phyloP scores from a whole-genome alignment of 768 basidiomycete species.

The Termitomyces sp. region DNA sequence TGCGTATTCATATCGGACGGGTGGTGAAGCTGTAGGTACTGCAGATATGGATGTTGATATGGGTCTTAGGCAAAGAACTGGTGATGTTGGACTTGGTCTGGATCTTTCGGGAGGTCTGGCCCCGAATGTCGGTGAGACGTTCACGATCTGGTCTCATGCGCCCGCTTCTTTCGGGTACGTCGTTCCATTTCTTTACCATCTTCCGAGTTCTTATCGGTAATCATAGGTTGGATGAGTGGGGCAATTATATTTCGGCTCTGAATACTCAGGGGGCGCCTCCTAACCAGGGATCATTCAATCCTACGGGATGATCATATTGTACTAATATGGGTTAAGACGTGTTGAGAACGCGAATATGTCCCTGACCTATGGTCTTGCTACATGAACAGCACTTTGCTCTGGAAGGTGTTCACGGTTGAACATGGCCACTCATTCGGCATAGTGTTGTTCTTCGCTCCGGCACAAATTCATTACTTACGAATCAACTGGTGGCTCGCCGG shows the following conservation, averaged over 20 bases:
- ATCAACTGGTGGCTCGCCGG: no score
- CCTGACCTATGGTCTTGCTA: background rate
- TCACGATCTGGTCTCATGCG: slow-evolving; percentile 66
- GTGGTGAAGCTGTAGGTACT: background rate
- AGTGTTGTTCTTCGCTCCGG: no score
- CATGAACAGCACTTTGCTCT: background rate
- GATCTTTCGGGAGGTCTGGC: background rate
- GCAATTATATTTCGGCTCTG: slow-evolving; percentile 34
- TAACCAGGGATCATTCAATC: background rate
- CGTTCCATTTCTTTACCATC: background rate
- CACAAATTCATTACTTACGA: no score
- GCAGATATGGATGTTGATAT: background rate
- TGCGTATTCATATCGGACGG: background rate
- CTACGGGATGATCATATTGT: background rate
- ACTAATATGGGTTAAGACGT: background rate
- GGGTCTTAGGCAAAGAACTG: slow-evolving; percentile 1
- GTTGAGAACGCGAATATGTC: background rate
- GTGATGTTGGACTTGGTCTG: background rate
- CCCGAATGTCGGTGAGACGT: slow-evolving; percentile 32
- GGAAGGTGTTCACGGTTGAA: no score
- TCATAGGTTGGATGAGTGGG: slow-evolving; percentile 41
- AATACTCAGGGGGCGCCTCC: slow-evolving; percentile 15
- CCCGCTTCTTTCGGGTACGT: slow-evolving; percentile 63
- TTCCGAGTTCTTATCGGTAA: background rate
- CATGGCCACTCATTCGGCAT: no score